Base-by-base conservation (phyloP, 2,329 filamentous ascomycete species). In the Neofusicoccum laricinum region DNA sequence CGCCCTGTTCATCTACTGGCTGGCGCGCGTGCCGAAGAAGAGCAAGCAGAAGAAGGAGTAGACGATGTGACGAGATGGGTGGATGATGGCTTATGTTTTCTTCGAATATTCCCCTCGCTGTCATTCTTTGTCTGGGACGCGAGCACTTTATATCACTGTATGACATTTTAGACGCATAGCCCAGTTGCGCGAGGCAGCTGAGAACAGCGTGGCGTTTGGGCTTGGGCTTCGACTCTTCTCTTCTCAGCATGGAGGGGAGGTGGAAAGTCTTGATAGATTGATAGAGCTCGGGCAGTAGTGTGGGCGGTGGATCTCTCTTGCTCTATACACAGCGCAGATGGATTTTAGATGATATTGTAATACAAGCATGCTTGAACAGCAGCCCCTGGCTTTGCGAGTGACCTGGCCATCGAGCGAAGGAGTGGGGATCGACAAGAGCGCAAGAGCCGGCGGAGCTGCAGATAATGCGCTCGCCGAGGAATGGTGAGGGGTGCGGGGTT, bases 1-100 rank as follows among this genome's bases (percentile, higher is more conserved):
- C 0, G 82, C 83, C 0, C 67, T 83, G 2, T 72, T 77, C 21
- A 67, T 86, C n/a, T 86, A 86, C 68, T 85, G 82, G 82, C 67
- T 83, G 30, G 75, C 75, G 6, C 75, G 84, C 10, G 82, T 86
- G 59, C 84, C 83, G 3, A 80, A 79, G 70, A 78, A 78, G 69
- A 73, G 69, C 65, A 76, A 76, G n/a, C 55, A 64, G 51, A 64
- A 64, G 62, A 64, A 57, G 38, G 50, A 57, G 30, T 64, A 64
- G 21, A 19, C 8, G 38, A 30, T 14, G 14, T 36, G 48, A 21
- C 1, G 2, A 25, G 38, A 40, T 25, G 12, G 38, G 15, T 14
- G 17, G 21, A 14, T 25, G 14, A 38, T 11, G 14, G 36, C 2
- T 32, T 30, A 36, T 19, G 49, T 36, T 38, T 17, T 36, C 2